These are phyloP conservation scores for Suillus discolor DNA, from an alignment of 768 basidiomycete genomes.

Conservation along the genomic window DNA sequence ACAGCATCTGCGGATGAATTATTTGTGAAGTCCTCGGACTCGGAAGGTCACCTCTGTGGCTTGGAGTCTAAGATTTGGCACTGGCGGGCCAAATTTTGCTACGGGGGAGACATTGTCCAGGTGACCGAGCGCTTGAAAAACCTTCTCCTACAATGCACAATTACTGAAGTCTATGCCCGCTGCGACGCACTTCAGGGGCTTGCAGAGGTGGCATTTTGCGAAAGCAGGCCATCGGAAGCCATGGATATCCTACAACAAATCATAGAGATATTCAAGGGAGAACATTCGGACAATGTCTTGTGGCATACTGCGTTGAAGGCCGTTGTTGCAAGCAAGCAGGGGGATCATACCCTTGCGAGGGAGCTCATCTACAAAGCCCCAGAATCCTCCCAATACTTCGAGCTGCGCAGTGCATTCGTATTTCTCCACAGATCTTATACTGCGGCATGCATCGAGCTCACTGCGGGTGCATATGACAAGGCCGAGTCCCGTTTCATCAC, in stretches of 20 bases:
- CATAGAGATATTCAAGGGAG: not conserved
- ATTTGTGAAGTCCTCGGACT: not conserved
- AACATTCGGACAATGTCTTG: not conserved
- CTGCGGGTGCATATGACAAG: not conserved
- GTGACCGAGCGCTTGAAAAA: not conserved
- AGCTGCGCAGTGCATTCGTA: not conserved
- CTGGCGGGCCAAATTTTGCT: not conserved
- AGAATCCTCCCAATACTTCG: not conserved
- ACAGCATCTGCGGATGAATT: not conserved
- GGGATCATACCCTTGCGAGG: not conserved
- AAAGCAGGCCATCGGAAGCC: not conserved
- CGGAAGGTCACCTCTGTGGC: not conserved
- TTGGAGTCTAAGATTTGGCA: not conserved
- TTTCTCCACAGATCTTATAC: not conserved
- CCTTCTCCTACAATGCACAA: not conserved
- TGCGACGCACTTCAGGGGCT: not conserved
- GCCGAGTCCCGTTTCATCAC: not conserved
- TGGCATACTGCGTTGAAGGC: not conserved
- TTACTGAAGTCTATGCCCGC: fast-evolving
- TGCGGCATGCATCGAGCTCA: not conserved
- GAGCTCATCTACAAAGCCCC: not conserved
- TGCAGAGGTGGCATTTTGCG: not conserved
- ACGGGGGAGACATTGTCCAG: not conserved
- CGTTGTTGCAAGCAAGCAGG: not conserved
- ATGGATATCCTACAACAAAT: not conserved